Conservation (phyloP, 2,329 filamentous ascomycete species). For the Basipetospora chlamydospora region DNA sequence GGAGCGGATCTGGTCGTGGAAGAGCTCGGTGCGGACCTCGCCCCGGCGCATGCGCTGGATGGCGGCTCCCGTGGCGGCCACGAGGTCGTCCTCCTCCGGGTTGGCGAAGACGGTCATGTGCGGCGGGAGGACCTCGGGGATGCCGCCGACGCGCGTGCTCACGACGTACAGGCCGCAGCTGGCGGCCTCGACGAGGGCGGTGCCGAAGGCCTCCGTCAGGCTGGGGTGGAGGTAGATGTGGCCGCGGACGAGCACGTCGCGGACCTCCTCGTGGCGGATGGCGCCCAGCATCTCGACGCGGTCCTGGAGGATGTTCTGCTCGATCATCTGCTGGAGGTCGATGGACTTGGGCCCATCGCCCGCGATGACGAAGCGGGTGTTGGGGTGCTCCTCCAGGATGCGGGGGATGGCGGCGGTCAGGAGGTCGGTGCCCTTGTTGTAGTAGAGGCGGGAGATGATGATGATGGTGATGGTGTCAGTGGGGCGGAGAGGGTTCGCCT, state of each 20-base stretch:
- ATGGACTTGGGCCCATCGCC: constrained; percentile 95
- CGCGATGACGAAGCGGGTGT: constrained; percentile 92
- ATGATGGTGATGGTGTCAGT: constrained; percentile 89
- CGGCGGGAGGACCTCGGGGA: constrained; percentile 85
- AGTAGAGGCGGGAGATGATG: constrained; percentile 92
- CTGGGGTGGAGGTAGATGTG: constrained; percentile 95
- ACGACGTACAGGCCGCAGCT: constrained; percentile 94
- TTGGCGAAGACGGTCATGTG: constrained; percentile 98
- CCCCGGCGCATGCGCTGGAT: constrained; percentile 77
- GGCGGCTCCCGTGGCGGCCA: constrained; percentile 75
- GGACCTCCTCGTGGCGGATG: constrained; percentile 87
- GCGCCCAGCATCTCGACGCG: constrained; percentile 85
- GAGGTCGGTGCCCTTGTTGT: constrained; percentile 95
- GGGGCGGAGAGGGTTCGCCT: constrained; percentile 49
- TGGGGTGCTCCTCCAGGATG: constrained; percentile 76
- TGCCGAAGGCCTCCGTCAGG: constrained; percentile 92
- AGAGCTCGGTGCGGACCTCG: constrained; percentile 78
- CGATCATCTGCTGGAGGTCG: constrained; percentile 94
- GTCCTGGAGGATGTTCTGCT: constrained; percentile 86
- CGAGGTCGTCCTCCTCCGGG: constrained; percentile 90
- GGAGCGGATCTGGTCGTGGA: constrained; percentile 91
- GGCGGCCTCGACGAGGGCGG: constrained; percentile 92
- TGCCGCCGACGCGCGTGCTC: constrained; percentile 89
- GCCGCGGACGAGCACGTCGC: constrained; percentile 92
- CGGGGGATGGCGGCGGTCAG: constrained; percentile 92